These are phyloP conservation scores for Jatropha podagrica DNA, from an alignment of 441 rosid genomes.

Conservation along the genomic window DNA sequence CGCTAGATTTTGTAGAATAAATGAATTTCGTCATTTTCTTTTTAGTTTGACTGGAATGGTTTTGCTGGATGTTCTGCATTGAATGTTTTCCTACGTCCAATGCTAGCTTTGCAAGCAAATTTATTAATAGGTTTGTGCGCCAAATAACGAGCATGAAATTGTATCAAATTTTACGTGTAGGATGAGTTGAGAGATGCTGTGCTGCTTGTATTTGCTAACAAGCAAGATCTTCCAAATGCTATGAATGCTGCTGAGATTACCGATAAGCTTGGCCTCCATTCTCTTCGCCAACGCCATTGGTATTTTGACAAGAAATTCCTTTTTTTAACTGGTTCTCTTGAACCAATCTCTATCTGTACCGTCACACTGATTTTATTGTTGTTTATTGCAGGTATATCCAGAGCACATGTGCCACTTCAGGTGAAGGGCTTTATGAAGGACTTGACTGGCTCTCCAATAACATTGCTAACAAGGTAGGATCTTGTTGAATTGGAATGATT, in stretches of 20 bases:
- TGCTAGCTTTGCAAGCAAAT: background rate
- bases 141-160: background rate
- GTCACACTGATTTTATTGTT: background rate
- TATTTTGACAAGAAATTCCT: slow-evolving; percentile 7
- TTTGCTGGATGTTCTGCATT: background rate
- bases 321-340: no score
- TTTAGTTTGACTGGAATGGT: background rate
- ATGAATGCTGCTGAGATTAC: slow-evolving; percentile 57
- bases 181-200: slow-evolving; percentile 65
- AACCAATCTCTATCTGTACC: no score
- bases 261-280: slow-evolving; percentile 55
- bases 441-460: slow-evolving; percentile 66
- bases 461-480: slow-evolving; percentile 65
- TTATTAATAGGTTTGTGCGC: background rate
- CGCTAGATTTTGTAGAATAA: background rate
- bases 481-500: background rate
- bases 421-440: slow-evolving; percentile 66
- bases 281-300: slow-evolving; percentile 64
- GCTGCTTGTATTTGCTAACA: slow-evolving; percentile 59
- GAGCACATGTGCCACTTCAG: slow-evolving; percentile 55
- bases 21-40: background rate
- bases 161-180: slow-evolving; percentile 13
- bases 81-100: background rate
- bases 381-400: slow-evolving; percentile 63
- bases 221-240: slow-evolving; percentile 68